A percentile compares a stretch with the other conserved stretches of the same genome.
These are phyloP conservation scores for Arachis hypogaea DNA, from an alignment of 306 rosid species.

Conservation along the genomic window DNA sequence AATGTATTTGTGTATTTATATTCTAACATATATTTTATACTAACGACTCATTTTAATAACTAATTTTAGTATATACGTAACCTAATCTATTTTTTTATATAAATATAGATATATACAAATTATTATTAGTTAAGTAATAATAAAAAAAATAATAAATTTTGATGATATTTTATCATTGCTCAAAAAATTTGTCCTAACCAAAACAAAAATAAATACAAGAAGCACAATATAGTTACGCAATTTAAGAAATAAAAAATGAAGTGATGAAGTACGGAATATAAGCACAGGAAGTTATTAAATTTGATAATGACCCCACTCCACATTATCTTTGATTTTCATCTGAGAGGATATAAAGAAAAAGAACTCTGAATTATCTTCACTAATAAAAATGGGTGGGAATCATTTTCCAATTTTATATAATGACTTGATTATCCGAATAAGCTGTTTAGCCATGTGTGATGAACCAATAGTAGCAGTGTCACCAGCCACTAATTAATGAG, in stretches of 20 bases:
- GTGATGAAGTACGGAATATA: conserved; percentile 27
- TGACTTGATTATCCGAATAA: conserved; percentile 21
- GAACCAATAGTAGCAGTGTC: conserved; percentile 40
- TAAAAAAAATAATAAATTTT: too few species aligned
- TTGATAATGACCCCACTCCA: conserved; percentile 35
- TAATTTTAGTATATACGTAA: too few species aligned
- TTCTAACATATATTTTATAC: too few species aligned
- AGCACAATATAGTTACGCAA: conserved; percentile 15
- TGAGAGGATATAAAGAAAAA: conserved; percentile 27
- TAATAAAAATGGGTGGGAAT: conserved; percentile 17
- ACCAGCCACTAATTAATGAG: conserved; percentile 55
- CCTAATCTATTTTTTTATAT: too few species aligned
- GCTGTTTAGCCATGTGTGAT: conserved; percentile 26
- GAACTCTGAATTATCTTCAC: conserved; percentile 16
- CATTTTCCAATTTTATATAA: conserved; percentile 26
- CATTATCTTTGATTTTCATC: conserved; percentile 33
- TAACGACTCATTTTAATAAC: too few species aligned
- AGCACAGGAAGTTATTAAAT: conserved; percentile 41
- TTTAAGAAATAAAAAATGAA: not conserved
- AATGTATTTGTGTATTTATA: too few species aligned
- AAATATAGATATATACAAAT: too few species aligned
- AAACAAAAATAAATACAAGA: conserved; percentile 3
- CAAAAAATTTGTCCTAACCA: conserved; percentile 12
- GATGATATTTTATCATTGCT: too few species aligned
- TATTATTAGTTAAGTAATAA: too few species aligned